Evolutionary conservation across 2,329 filamentous ascomycete species (phyloP), one percentile per base, ranked within the genome.

Genomic region (Fusarium guadeloupense): DNA sequence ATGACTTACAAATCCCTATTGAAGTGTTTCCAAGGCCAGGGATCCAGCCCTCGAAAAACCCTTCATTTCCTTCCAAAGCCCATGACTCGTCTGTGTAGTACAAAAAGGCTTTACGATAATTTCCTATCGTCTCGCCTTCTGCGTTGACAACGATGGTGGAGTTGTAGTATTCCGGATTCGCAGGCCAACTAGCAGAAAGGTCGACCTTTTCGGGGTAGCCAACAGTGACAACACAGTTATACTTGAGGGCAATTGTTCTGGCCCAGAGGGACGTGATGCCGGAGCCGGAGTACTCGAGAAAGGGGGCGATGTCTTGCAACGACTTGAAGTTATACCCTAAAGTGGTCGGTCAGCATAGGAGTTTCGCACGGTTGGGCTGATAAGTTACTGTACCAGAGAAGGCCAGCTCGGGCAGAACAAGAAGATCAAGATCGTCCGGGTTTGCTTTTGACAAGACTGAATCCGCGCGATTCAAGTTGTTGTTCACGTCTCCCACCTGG

Each of bases 261-360:
- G 90, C 90, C 91, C 91, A 95, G 17, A 89, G 74, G 0, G 90
- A 87, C 7, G 83, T 87, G 47, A 89, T 85, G 0, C 91, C 91
- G 0, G 84, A 79, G 6, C 84, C 82, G 0, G 84, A 84, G 1
- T 80, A 83, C 69, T 95, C 91, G 4, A 94, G 83, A 64, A 81
- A 90, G 0, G 89, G 89, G 2, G 76, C 75, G 37, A 94, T 92
- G 2, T 91, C 82, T 26, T 83, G 77, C 3, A 91, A 73, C 0
- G 87, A 89, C 35, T 84, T 82, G 77, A 93, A 94, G 72, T 93
- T 93, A 78, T 93, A 95, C 25, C 91, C 89, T 86, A 5, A 34
- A 4, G 23, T 39, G n/a, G 25, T 26, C 28, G 26, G 23, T 12
- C 7, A 7, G 20, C 6, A 33, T 10, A 30, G 10, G 41, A 12